phyloP scores from a whole-genome alignment of 2,329 filamentous ascomycete species.

The Cladobotryum protrusum region DNA sequence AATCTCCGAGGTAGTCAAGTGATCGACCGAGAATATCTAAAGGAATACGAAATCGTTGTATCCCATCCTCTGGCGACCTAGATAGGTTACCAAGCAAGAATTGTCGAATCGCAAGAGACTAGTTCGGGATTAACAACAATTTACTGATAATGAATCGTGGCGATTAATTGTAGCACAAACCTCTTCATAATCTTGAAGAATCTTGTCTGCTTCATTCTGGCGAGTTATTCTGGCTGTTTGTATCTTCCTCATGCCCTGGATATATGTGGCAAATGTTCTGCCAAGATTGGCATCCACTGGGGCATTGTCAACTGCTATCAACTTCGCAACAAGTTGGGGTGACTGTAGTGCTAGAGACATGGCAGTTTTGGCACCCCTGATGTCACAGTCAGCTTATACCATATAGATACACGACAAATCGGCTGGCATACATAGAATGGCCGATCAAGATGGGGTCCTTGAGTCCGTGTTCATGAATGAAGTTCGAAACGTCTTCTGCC shows the following conservation, averaged over 20 bases:
- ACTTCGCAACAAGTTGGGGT: constrained; percentile 59
- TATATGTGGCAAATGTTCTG: constrained; percentile 71
- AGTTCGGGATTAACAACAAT: not conserved
- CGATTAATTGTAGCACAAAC: constrained; percentile 28
- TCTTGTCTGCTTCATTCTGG: constrained; percentile 72
- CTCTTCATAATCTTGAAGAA: constrained; percentile 68
- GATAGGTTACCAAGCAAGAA: constrained; percentile 86
- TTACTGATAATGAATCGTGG: not conserved
- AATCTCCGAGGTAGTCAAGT: constrained; percentile 75
- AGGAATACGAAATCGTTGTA: constrained; percentile 72
- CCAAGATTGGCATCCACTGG: constrained; percentile 73
- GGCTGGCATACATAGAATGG: constrained; percentile 70
- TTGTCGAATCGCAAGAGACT: constrained; percentile 70
- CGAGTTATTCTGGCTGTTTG: constrained; percentile 61
- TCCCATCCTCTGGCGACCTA: constrained; percentile 43
- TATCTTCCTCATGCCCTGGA: constrained; percentile 78
- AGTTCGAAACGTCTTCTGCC: constrained; percentile 74
- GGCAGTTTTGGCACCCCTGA: constrained; percentile 81
- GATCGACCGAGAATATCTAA: constrained; percentile 61
- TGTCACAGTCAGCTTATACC: not conserved
- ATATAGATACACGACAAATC: not conserved
- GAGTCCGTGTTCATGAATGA: constrained; percentile 68
- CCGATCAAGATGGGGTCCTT: constrained; percentile 72
- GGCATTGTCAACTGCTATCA: constrained; percentile 88
- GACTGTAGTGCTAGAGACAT: constrained; percentile 77